phyloP scores from a whole-genome alignment of 345 rosid genomes.

The Xanthoceras sorbifolium region DNA sequence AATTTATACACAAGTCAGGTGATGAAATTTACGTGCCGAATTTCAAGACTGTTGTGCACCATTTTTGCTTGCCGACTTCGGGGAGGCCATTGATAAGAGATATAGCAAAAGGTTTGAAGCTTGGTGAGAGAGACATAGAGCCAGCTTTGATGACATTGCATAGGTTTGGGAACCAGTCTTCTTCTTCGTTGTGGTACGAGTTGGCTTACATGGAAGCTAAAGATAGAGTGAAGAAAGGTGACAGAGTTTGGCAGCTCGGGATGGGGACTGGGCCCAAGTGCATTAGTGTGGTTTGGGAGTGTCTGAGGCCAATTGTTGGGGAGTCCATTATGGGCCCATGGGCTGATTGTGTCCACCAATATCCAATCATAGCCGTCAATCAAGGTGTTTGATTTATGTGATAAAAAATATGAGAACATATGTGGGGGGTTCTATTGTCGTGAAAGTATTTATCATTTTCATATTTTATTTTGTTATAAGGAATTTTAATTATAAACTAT shows the following conservation, averaged over 20 bases:
- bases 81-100: slow-evolving; percentile 45
- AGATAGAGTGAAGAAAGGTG: slow-evolving; percentile 52
- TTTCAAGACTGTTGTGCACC: slow-evolving; percentile 45
- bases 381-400: not conserved
- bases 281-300: slow-evolving; percentile 44
- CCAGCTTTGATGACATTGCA: slow-evolving; percentile 55
- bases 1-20: slow-evolving; percentile 24
- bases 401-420: too few species aligned
- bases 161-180: slow-evolving; percentile 64
- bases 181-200: slow-evolving; percentile 59
- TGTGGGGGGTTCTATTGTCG: too few species aligned
- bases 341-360: slow-evolving; percentile 38
- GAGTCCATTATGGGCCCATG: slow-evolving; percentile 43
- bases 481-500: too few species aligned
- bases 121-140: slow-evolving; percentile 42
- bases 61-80: slow-evolving; percentile 56
- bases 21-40: slow-evolving; percentile 49
- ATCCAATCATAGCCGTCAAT: slow-evolving; percentile 27
- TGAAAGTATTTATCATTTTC: too few species aligned
- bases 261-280: slow-evolving; percentile 55
- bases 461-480: too few species aligned
- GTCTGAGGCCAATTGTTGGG: slow-evolving; percentile 37
- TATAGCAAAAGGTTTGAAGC: slow-evolving; percentile 48
- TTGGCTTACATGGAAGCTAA: slow-evolving; percentile 54
- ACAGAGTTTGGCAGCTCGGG: slow-evolving; percentile 51